Evolutionary conservation across 2,329 filamentous ascomycete genomes (phyloP), one percentile per base, ranked within the genome.

Genomic region (Thermomyces lanuginosus): DNA sequence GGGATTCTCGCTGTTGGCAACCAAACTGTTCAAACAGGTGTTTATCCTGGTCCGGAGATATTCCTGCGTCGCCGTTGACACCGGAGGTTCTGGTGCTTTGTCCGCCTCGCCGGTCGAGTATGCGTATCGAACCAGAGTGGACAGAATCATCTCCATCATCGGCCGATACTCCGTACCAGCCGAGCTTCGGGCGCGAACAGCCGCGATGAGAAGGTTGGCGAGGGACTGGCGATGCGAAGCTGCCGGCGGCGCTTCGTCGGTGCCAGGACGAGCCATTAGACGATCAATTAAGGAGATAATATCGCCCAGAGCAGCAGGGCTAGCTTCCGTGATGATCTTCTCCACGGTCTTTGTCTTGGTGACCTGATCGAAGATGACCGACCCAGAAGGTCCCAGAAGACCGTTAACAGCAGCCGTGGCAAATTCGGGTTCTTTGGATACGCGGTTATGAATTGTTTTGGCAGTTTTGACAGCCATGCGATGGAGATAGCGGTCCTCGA

Each of bases 291-390:
- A 47, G 5, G 68, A 61, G 12, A 73, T 60, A 17, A 74, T 68
- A 11, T 64, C 49, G 3, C 60, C 53, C 13, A 70, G 37, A 6
- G 56, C 52, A 14, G 56, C 46, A n/a, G 53, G 41, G 32, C 67
- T 66, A 6, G 70, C 65, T 22, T 65, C 63, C 27, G 71, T 63
- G 4, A 91, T 53, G 2, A 89, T 60, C 35, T 68, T 75, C 40
- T 91, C 81, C 1, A 92, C 58, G 0, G 81, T 86, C 53, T 86
- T 92, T 2, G 76, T 77, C 47, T 78, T 89, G 1, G 84, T 92
- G 31, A 77, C 63, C 36, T 79, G 74, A 45, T 95, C 89, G 43
- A 95, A 89, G 44, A 77, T 80, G 38, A 81, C 72, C 2, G 66
- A 66, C 2, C 80, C 79, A 33, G 74, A 60, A 26, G 71, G 68